These are phyloP conservation scores for Coniochaeta prunicola DNA, from an alignment of 2,329 filamentous ascomycete genomes.

Conservation along the genomic window DNA sequence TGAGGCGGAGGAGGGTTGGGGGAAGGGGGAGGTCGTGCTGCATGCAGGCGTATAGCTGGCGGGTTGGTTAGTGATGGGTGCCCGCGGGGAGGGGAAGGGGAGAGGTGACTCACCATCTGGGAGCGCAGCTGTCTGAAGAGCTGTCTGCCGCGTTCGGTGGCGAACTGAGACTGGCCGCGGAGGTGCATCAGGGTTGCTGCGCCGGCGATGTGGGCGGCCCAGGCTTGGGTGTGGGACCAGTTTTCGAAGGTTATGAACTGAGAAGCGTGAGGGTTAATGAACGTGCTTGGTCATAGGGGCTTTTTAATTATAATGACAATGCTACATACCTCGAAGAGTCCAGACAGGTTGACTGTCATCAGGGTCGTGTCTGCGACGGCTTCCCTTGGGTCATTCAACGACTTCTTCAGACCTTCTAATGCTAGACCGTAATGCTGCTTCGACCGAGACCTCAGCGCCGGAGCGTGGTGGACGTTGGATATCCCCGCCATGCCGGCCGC, in stretches of 20 bases:
- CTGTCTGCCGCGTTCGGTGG: conserved; percentile 12
- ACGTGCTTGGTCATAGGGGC: no score
- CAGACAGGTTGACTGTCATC: conserved; percentile 16
- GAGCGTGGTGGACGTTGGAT: conserved; percentile 14
- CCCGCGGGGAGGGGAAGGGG: no score
- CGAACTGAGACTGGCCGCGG: conserved; percentile 16
- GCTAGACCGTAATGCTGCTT: conserved; percentile 13
- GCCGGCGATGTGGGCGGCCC: conserved; percentile 16
- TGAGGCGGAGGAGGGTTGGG: conserved; percentile 3
- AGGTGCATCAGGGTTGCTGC: conserved; percentile 15
- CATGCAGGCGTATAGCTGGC: conserved; percentile 10
- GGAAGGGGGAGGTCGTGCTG: conserved; percentile 12
- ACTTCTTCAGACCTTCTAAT: conserved; percentile 7
- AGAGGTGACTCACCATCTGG: conserved; percentile 19
- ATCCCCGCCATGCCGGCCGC: conserved; percentile 19
- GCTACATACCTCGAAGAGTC: conserved; percentile 18
- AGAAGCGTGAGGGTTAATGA: not conserved
- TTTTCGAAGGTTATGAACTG: conserved; percentile 14
- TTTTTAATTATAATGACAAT: no score
- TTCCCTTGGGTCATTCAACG: conserved; percentile 9
- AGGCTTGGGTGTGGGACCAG: conserved; percentile 11
- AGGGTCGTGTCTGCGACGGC: conserved; percentile 13
- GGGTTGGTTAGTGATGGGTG: conserved; percentile 5
- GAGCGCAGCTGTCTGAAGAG: conserved; percentile 16
- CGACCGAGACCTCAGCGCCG: conserved; percentile 9